Evolutionary conservation across 306 rosid genomes (phyloP).

Genomic region (Pterocarpus santalinus): DNA sequence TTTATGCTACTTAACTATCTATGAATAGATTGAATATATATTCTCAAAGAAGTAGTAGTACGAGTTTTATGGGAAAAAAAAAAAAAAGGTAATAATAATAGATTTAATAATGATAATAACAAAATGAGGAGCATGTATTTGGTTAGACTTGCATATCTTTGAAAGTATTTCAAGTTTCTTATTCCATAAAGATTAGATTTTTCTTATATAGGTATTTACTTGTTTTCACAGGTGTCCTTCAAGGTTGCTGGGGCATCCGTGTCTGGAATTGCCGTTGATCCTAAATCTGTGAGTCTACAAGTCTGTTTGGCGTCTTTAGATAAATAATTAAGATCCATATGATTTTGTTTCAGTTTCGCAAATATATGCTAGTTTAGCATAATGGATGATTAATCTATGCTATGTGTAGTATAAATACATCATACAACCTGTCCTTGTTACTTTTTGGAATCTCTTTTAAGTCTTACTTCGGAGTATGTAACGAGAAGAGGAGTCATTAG

Average conservation of each 20-base stretch:
- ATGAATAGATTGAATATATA: background rate
- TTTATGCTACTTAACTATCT: conserved; percentile 14
- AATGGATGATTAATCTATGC: conserved; percentile 3
- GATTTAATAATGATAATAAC: background rate
- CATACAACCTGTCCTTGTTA: background rate
- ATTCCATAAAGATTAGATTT: conserved; percentile 17
- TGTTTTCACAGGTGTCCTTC: conserved; percentile 72
- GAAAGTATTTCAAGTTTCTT: conserved; percentile 18
- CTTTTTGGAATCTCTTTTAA: conserved; percentile 2
- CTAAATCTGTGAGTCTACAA: conserved; percentile 81
- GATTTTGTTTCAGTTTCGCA: conserved; percentile 34
- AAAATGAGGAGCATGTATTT: conserved; percentile 14
- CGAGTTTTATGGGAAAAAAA: too few species aligned
- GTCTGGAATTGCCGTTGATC: conserved; percentile 80
- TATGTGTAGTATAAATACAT: background rate
- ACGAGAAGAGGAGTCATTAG: conserved; percentile 16
- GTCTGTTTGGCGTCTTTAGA: conserved; percentile 31
- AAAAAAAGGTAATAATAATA: too few species aligned
- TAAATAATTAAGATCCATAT: conserved; percentile 26
- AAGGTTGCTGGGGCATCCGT: conserved; percentile 87
- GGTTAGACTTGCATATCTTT: conserved; percentile 33
- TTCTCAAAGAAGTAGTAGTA: background rate
- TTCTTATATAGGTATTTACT: conserved; percentile 38
- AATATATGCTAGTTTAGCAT: conserved; percentile 29
- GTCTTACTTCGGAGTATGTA: conserved; percentile 8